Evolutionary conservation across 805 yeast species (phyloP), one percentile per base, ranked within the genome.

Genomic region (Cyberlindnera veronae): DNA sequence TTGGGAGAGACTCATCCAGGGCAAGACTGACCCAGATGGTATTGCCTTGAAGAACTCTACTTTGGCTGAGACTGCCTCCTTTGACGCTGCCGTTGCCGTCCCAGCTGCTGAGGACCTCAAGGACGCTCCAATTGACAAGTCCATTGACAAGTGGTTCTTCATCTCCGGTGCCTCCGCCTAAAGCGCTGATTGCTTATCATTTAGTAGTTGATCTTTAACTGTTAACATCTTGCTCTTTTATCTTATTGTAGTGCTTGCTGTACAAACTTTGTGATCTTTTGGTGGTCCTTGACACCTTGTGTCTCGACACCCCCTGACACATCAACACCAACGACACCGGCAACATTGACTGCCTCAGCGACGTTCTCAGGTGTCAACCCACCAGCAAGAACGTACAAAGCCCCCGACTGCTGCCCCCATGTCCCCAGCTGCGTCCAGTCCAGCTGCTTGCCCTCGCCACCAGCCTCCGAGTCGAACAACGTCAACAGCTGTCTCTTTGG

Each of bases 101-200:
- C 95, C 96, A 54, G 74, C 76, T 43, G 95, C 86, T 57, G 57
- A 77, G 55, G 78, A 84, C 51, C 66, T 71, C 52, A 76, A 90
- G 50, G 89, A 90, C 63, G 96, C 95, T 50, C 95, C 96, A 68
- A 87, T 93, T 66, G 99, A 91, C 75, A 79, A 85, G 70, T 87
- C 96, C 41, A 72, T 91, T 64, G 98, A 91, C 78, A 91, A 91
- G 74, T 91, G 99, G 99, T 91, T 93, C 79, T 91, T 80, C 81
- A 91, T 91, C 63, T 87, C 91, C 45, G 93, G 91, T 70, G 81
- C 84, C 49, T 71, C 78, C 50, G 71, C 72, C 57, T 70, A 46
- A 41, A 12, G 18, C n/a, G 4, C 13, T 17, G 14, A 24, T 5
- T 5, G 6, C n/a, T 18, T n/a, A n/a, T n/a, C n/a, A n/a, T n/a